Percentiles rank a stretch among this genome's conserved stretches.
Evolutionary conservation across 768 basidiomycete species (phyloP).

Genomic region (Podaxis sp.): DNA sequence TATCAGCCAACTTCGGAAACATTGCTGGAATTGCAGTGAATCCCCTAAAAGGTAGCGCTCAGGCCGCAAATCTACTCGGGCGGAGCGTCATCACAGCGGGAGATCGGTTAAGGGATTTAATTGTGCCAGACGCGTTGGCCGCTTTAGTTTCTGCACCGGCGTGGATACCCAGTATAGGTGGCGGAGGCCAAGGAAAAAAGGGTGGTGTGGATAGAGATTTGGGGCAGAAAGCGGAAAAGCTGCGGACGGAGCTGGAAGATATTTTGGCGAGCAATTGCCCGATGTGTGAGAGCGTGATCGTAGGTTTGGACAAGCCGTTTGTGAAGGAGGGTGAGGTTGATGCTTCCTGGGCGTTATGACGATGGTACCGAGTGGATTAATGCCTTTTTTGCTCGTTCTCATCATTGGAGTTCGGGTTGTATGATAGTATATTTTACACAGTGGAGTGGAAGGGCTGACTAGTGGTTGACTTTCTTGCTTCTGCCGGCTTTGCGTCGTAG

Average conservation of each 20-base stretch:
- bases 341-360: constrained; percentile 70
- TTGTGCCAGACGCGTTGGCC: constrained; percentile 91
- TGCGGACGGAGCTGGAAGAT: constrained; percentile 86
- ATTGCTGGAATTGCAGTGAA: constrained; percentile 30
- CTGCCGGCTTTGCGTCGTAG: constrained; percentile 71
- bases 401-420: constrained; percentile 3
- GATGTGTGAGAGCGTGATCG: constrained; percentile 87
- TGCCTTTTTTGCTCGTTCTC: constrained; percentile 1
- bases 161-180: constrained; percentile 74
- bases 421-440: constrained; percentile 12
- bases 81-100: constrained; percentile 85
- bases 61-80: constrained; percentile 66
- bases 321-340: constrained; percentile 76
- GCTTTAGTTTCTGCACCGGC: constrained; percentile 72
- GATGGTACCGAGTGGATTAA: constrained; percentile 12
- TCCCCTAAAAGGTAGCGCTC: constrained; percentile 61
- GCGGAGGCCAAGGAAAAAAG: constrained; percentile 35
- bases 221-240: constrained; percentile 64
- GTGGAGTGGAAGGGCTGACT: constrained; percentile 22
- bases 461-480: constrained; percentile 80
- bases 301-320: constrained; percentile 85
- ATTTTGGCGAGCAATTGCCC: constrained; percentile 88
- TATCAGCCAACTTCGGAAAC: constrained; percentile 71
- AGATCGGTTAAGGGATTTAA: constrained; percentile 86
- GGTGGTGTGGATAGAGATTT: constrained; percentile 31